phyloP scores from a whole-genome alignment of 345 rosid species.

The Aurinia saxatilis region DNA sequence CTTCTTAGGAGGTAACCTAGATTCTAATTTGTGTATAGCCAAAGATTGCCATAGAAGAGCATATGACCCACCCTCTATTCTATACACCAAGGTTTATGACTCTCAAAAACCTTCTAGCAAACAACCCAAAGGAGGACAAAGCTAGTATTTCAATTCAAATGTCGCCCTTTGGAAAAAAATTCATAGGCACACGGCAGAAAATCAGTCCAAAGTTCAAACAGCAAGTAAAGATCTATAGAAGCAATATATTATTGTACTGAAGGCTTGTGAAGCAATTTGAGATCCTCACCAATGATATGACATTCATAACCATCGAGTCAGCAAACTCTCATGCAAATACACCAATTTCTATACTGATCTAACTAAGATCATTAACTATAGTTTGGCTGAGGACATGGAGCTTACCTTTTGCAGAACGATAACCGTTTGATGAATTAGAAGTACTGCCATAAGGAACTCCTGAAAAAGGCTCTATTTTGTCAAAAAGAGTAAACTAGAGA shows the following conservation, averaged over 20 bases:
- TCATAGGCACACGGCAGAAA: neutral
- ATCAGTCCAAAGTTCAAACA: conserved; percentile 5
- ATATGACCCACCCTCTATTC: neutral
- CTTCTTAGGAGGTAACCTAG: neutral
- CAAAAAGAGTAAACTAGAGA: conserved; percentile 25
- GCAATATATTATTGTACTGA: neutral
- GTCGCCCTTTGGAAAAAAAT: neutral
- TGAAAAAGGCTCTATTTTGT: conserved; percentile 65
- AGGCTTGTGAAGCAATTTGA: neutral
- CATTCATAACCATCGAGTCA: conserved; percentile 11
- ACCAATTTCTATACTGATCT: neutral
- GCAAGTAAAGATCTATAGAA: neutral
- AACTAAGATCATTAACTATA: neutral
- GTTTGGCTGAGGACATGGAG: conserved; percentile 17
- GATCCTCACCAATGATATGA: neutral
- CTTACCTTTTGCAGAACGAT: conserved; percentile 90
- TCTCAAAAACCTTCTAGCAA: conserved; percentile 1
- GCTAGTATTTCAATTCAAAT: neutral
- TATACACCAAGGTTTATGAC: conserved; percentile 1
- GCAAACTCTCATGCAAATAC: conserved; percentile 6
- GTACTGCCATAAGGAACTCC: conserved; percentile 86
- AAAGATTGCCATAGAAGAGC: neutral
- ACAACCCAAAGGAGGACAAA: neutral
- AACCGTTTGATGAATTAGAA: conserved; percentile 73
- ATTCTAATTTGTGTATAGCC: neutral